phyloP scores from a whole-genome alignment of 495 filamentous ascomycete species.

The Aspergillus ellipticus region DNA sequence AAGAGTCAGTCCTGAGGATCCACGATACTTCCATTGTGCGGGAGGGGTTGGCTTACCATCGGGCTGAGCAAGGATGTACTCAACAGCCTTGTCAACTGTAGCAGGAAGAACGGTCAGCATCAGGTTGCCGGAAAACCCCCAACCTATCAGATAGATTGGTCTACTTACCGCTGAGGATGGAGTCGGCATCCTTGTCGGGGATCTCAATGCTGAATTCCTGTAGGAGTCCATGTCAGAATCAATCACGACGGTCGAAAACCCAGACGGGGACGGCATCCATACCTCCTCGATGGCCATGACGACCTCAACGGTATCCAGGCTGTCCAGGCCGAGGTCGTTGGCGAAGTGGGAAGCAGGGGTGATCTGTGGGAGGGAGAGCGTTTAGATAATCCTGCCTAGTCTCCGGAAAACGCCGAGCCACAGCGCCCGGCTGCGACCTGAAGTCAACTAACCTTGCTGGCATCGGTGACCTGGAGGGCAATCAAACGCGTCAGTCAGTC shows the following conservation, averaged over 20 bases:
- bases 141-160: constrained; percentile 10
- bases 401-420: background rate
- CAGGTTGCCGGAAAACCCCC: background rate
- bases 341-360: constrained; percentile 79
- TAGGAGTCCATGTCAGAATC: constrained; percentile 14
- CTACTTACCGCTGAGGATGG: constrained; percentile 94
- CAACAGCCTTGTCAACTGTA: constrained; percentile 88
- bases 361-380: constrained; percentile 52
- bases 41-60: constrained; percentile 57
- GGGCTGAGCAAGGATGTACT: constrained; percentile 92
- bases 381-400: constrained; percentile 5
- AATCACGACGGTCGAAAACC: constrained; percentile 2
- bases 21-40: background rate
- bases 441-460: constrained; percentile 60
- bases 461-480: constrained; percentile 62
- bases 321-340: constrained; percentile 94
- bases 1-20: constrained; percentile 14
- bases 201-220: constrained; percentile 99
- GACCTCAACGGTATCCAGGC: constrained; percentile 96
- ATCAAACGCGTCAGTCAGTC: constrained; percentile 9
- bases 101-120: constrained; percentile 25
- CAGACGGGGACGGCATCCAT: constrained; percentile 30
- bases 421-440: background rate
- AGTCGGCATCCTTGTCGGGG: constrained; percentile 97
- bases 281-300: constrained; percentile 99